Evolutionary conservation across 768 basidiomycete species (phyloP).

Genomic region (Russula emetica): DNA sequence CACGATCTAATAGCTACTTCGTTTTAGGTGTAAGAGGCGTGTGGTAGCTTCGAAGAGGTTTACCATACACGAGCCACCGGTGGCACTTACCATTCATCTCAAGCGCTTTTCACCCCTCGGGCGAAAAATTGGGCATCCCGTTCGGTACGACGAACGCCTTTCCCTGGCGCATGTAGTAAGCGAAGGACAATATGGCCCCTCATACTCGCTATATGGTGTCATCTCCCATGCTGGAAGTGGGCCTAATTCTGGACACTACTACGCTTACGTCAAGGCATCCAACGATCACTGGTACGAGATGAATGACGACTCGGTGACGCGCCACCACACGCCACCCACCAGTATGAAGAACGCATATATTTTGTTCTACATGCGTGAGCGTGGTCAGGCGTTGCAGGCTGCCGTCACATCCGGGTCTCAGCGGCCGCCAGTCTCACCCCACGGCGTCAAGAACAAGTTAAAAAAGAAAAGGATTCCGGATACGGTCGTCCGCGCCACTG

Average conservation of each 20-base stretch:
- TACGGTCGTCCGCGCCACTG: constrained; percentile 39
- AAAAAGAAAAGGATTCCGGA: constrained; percentile 49
- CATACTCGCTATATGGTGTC: constrained; percentile 85
- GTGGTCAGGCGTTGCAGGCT: constrained; percentile 68
- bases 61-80: constrained; percentile 81
- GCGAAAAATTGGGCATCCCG: constrained; percentile 70
- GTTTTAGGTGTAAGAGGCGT: constrained; percentile 78
- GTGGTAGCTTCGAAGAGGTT: constrained; percentile 90
- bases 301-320: constrained; percentile 80
- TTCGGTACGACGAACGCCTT: constrained; percentile 76
- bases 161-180: constrained; percentile 80
- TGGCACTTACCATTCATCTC: constrained; percentile 86
- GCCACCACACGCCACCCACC: constrained; percentile 44
- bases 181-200: constrained; percentile 65
- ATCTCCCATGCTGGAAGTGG: constrained; percentile 91
- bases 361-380: constrained; percentile 83
- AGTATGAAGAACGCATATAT: constrained; percentile 83
- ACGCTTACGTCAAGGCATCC: constrained; percentile 70
- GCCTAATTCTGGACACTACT: constrained; percentile 95
- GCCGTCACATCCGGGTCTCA: constrained; percentile 42
- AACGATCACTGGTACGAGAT: constrained; percentile 82
- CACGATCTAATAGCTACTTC: constrained; percentile 2
- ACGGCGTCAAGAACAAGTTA: constrained; percentile 44
- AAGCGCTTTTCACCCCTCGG: constrained; percentile 93
- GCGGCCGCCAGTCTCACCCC: constrained; percentile 20